Percentiles rank a stretch among this genome's conserved stretches.
Evolutionary conservation across 1,284 basidiomycete species (phyloP).

Genomic region (Cerrena zonata): DNA sequence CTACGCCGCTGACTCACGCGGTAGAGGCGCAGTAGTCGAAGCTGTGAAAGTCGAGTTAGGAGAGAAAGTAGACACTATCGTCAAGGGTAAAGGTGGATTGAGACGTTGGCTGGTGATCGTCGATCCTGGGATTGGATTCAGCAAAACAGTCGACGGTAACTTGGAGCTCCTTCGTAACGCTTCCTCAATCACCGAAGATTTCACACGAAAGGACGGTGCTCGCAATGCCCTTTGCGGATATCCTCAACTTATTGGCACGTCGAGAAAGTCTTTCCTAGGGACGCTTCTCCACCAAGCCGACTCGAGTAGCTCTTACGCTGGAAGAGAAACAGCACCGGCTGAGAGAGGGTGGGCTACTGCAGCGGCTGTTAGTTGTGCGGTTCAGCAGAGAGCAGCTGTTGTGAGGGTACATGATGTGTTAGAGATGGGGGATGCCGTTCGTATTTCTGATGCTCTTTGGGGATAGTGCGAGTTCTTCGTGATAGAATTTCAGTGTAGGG

Average conservation of each 20-base stretch:
- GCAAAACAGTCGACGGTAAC: conserved; percentile 80
- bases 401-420: conserved; percentile 82
- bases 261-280: conserved; percentile 82
- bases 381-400: conserved; percentile 68
- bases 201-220: conserved; percentile 8
- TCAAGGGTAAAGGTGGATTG: conserved; percentile 71
- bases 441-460: conserved; percentile 45
- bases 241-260: conserved; percentile 75
- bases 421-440: conserved; percentile 60
- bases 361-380: conserved; percentile 70
- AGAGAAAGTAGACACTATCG: conserved; percentile 58
- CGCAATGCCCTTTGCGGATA: conserved; percentile 58
- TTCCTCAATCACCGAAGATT: conserved; percentile 39
- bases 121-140: conserved; percentile 94
- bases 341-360: conserved; percentile 81
- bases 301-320: conserved; percentile 34
- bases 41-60: conserved; percentile 76
- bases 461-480: conserved; percentile 11
- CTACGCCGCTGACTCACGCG: conserved; percentile 27
- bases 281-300: conserved; percentile 45
- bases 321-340: conserved; percentile 48
- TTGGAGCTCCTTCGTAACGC: conserved; percentile 61
- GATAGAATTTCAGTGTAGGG: too few species aligned
- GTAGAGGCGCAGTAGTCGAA: conserved; percentile 50
- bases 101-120: conserved; percentile 86